Evolutionary conservation across 495 filamentous ascomycete genomes (phyloP).

Genomic region (Neurospora sp.): DNA sequence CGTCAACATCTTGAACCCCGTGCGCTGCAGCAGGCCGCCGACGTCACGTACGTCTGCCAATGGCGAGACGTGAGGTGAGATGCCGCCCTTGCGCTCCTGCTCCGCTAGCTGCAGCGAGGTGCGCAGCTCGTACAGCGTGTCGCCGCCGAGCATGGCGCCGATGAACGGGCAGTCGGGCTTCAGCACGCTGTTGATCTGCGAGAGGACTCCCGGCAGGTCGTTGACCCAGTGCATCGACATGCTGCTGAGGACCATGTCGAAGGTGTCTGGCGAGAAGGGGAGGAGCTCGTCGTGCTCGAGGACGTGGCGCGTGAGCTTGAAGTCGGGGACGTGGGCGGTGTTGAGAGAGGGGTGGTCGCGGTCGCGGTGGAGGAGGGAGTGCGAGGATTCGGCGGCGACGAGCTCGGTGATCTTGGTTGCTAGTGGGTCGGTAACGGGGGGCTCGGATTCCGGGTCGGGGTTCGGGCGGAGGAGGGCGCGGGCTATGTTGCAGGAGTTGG

Average conservation of each 20-base stretch:
- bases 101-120: slow-evolving; percentile 91
- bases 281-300: slow-evolving; percentile 60
- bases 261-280: slow-evolving; percentile 65
- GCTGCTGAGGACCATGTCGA: slow-evolving; percentile 82
- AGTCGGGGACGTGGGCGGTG: slow-evolving; percentile 41
- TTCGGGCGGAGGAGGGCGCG: slow-evolving; percentile 60
- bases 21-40: slow-evolving; percentile 72
- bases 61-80: slow-evolving; percentile 77
- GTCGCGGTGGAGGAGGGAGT: slow-evolving; percentile 72
- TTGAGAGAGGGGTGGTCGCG: slow-evolving; percentile 69
- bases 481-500: slow-evolving; percentile 92
- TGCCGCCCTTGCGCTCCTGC: slow-evolving; percentile 75
- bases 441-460: slow-evolving; percentile 43
- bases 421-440: slow-evolving; percentile 49
- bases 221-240: slow-evolving; percentile 96
- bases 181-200: slow-evolving; percentile 69
- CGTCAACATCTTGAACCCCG: slow-evolving; percentile 91
- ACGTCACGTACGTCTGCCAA: slow-evolving; percentile 88
- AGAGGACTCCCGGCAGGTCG: slow-evolving; percentile 73
- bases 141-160: slow-evolving; percentile 91
- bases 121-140: slow-evolving; percentile 87
- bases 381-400: slow-evolving; percentile 71
- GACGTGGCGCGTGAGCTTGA: slow-evolving; percentile 61
- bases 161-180: slow-evolving; percentile 90
- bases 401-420: slow-evolving; percentile 56